phyloP scores from a whole-genome alignment of 768 basidiomycete genomes.

The Pleurotus eryngii region DNA sequence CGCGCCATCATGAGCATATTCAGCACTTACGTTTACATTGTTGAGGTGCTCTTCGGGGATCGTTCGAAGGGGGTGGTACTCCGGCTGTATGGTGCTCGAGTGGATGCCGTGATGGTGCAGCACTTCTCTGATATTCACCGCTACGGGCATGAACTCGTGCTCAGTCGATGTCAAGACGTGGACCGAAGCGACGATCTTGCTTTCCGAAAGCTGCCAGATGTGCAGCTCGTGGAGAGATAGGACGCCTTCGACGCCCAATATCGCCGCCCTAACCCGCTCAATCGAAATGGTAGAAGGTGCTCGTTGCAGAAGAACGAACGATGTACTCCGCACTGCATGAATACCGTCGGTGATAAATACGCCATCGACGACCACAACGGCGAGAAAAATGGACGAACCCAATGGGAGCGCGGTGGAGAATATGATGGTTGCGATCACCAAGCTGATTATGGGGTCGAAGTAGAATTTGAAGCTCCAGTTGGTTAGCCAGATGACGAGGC shows the following conservation, averaged over 20 bases:
- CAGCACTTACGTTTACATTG: conserved; percentile 27
- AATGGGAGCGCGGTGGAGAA: conserved; percentile 93
- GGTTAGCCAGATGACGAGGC: conserved; percentile 90
- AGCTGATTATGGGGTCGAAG: conserved; percentile 89
- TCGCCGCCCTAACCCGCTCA: conserved; percentile 79
- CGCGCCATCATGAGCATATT: too few species aligned
- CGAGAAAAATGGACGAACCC: conserved; percentile 36
- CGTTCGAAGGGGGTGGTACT: conserved; percentile 48
- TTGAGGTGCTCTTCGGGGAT: conserved; percentile 41
- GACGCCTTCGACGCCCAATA: conserved; percentile 81
- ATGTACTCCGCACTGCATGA: conserved; percentile 73
- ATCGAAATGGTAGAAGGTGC: conserved; percentile 88
- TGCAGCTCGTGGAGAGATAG: conserved; percentile 90
- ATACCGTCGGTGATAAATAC: neutral
- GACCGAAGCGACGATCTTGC: conserved; percentile 91
- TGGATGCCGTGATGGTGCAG: conserved; percentile 93
- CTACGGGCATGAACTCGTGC: conserved; percentile 89
- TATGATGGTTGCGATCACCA: conserved; percentile 94
- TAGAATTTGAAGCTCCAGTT: conserved; percentile 84
- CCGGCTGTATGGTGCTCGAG: conserved; percentile 92
- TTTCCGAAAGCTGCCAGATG: conserved; percentile 96
- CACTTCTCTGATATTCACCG: conserved; percentile 75
- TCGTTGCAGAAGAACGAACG: conserved; percentile 92
- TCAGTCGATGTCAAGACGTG: conserved; percentile 84
- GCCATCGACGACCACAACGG: neutral